Evolutionary conservation across 2,329 filamentous ascomycete genomes (phyloP), one percentile per base, ranked within the genome.

Genomic region (Cordyceps farinosa): DNA sequence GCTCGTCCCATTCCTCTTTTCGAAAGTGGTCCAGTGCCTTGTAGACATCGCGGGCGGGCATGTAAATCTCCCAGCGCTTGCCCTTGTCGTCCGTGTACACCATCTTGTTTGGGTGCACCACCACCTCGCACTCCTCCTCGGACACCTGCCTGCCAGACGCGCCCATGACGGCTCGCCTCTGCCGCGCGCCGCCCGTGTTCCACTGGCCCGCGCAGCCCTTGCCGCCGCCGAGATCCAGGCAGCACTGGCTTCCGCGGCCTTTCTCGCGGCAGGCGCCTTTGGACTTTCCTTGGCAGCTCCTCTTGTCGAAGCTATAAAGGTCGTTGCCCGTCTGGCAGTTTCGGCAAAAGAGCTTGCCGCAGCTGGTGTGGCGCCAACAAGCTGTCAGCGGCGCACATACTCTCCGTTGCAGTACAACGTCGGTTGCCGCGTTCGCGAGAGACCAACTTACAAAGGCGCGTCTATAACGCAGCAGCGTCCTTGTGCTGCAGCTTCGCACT

Each of bases 61-160:
- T 57, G 54, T 57, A 47, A 47, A 57, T 57, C n/a, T 47, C 54
- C 11, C n/a, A 7, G 10, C 40, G 22, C 40, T 45, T 13, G 38
- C 54, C 54, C 13, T 34, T 47, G 29, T 27, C 29, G 27, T 57
- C 40, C 8, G 27, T 34, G 38, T 4, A 57, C 1, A 47, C 29
- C 54, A 57, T 55, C 52, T 38, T 55, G n/a, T 55, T 55, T 29
- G 52, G 52, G n/a, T 55, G 52, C 10, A 40, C 34, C 10, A 34
- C 13, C 17, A 48, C 45, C 30, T 36, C 17, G 50, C 50, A 53
- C 36, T 53, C 50, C 36, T 53, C 50, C 32, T 53, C 34, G 29
- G 48, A n/a, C 17, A 27, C 29, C 11, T 32, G 7, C 48, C 32
- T 51, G 13, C 13, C 47, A 50, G n/a, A 32, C 13, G 11, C 30